A percentile compares a stretch with the other conserved stretches of the same genome.
Conservation (phyloP, 2,329 filamentous ascomycete genomes). For the Shiraia bambusicola region DNA sequence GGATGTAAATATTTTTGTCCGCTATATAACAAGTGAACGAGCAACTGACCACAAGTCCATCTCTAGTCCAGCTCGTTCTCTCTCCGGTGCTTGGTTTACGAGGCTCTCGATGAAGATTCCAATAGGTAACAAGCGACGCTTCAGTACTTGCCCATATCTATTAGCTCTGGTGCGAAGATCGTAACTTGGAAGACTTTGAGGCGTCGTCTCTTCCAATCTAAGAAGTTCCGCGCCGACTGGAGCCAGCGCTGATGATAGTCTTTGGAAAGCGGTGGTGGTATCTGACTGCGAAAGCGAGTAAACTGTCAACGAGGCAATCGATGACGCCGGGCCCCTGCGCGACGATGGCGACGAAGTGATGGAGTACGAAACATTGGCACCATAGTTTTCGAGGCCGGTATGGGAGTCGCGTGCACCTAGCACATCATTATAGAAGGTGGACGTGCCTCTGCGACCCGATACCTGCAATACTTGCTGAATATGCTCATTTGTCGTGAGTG, state of each 20-base stretch:
- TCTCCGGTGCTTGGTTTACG: conserved; percentile 1
- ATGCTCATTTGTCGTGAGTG: too few relatives aligned
- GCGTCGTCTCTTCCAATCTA: conserved; percentile 11
- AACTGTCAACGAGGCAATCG: too few relatives aligned
- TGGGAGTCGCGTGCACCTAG: too few relatives aligned
- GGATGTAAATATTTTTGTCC: background rate
- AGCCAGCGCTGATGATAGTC: conserved; percentile 5
- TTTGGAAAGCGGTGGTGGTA: background rate
- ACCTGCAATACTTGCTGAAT: too few relatives aligned
- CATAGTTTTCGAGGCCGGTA: too few relatives aligned
- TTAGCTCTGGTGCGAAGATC: conserved; percentile 8
- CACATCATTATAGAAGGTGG: too few relatives aligned
- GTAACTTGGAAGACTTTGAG: conserved; percentile 9
- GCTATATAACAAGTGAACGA: too few relatives aligned
- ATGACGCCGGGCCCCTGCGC: too few relatives aligned
- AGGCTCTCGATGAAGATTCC: conserved; percentile 11
- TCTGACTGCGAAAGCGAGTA: too few relatives aligned
- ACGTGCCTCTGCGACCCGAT: too few relatives aligned
- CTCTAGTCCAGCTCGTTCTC: conserved; percentile 9
- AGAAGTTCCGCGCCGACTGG: conserved; percentile 10
- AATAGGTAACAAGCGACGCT: conserved; percentile 16
- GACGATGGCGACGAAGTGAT: too few relatives aligned
- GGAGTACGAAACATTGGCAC: too few relatives aligned
- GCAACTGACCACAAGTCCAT: conserved; percentile 17
- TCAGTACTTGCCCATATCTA: conserved; percentile 16